Evolutionary conservation across 306 rosid genomes (phyloP).

Genomic region (Castanea crenata): DNA sequence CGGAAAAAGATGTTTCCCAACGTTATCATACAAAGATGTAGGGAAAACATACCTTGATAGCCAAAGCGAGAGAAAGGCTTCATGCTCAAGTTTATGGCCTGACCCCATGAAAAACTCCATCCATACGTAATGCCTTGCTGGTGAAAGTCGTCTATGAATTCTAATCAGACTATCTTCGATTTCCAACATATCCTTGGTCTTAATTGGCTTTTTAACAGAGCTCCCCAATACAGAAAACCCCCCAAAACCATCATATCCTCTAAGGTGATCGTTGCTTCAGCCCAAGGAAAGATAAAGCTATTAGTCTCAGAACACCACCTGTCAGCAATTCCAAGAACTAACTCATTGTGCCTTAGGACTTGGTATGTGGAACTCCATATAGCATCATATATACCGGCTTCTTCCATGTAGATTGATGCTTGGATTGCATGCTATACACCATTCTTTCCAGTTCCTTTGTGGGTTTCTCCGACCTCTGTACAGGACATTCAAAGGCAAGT

Average conservation of each 20-base stretch:
- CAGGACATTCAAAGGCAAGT: slow-evolving; percentile 17
- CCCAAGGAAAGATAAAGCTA: slow-evolving; percentile 47
- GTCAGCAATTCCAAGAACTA: slow-evolving; percentile 34
- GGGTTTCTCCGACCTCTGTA: slow-evolving; percentile 29
- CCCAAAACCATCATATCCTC: slow-evolving; percentile 51
- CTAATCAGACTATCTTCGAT: not conserved
- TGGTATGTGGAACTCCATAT: slow-evolving; percentile 29
- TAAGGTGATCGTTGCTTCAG: slow-evolving; percentile 52
- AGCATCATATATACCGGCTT: slow-evolving; percentile 45
- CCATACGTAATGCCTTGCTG: not conserved
- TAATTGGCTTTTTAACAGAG: slow-evolving; percentile 8
- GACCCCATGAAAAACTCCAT: not conserved
- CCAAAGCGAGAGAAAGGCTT: slow-evolving; percentile 5
- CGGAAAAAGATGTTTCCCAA: not conserved
- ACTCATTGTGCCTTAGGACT: slow-evolving; percentile 1
- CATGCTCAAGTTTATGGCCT: not conserved
- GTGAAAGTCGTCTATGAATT: not conserved
- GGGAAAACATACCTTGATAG: slow-evolving; percentile 1
- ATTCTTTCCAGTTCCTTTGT: slow-evolving; percentile 19
- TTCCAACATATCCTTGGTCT: not conserved
- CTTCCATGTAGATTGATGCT: slow-evolving; percentile 37
- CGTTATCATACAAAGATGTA: not conserved
- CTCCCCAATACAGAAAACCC: slow-evolving; percentile 22
- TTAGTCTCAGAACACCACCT: slow-evolving; percentile 44
- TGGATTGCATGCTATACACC: slow-evolving; percentile 27